Conservation (phyloP, 2,329 filamentous ascomycete species). For the Verticillium klebahnii region DNA sequence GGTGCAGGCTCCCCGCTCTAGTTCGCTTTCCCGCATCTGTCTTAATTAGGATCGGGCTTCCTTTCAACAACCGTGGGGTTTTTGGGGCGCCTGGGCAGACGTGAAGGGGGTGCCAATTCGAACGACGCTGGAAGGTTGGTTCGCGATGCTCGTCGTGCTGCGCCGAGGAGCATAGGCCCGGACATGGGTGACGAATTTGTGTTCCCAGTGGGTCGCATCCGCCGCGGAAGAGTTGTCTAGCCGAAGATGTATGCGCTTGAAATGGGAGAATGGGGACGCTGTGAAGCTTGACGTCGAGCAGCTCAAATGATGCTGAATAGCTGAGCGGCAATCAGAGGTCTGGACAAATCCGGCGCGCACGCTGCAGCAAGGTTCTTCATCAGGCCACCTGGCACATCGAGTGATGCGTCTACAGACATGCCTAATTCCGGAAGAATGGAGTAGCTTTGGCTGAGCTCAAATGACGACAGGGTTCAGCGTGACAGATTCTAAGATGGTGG, state of each 20-base stretch:
- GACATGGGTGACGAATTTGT: background rate
- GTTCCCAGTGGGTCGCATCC: background rate
- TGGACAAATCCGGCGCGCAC: background rate
- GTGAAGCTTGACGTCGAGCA: background rate
- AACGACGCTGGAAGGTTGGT: background rate
- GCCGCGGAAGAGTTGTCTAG: background rate
- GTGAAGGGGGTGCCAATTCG: background rate
- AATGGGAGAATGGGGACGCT: background rate
- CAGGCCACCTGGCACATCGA: background rate
- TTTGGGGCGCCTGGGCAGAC: background rate
- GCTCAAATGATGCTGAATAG: no score
- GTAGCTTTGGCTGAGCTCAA: background rate
- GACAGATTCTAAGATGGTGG: no score
- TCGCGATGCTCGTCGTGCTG: background rate
- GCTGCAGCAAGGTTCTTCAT: background rate
- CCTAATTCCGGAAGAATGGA: constrained; percentile 1
- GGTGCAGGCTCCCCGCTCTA: background rate
- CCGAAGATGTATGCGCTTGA: background rate
- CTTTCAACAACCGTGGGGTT: background rate
- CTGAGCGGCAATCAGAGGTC: background rate
- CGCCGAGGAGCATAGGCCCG: background rate
- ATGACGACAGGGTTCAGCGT: background rate
- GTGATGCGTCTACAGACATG: background rate
- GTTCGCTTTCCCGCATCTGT: background rate
- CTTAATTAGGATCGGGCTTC: background rate